phyloP scores from a whole-genome alignment of 768 basidiomycete genomes.

The Lactifluus hygrophoroides region DNA sequence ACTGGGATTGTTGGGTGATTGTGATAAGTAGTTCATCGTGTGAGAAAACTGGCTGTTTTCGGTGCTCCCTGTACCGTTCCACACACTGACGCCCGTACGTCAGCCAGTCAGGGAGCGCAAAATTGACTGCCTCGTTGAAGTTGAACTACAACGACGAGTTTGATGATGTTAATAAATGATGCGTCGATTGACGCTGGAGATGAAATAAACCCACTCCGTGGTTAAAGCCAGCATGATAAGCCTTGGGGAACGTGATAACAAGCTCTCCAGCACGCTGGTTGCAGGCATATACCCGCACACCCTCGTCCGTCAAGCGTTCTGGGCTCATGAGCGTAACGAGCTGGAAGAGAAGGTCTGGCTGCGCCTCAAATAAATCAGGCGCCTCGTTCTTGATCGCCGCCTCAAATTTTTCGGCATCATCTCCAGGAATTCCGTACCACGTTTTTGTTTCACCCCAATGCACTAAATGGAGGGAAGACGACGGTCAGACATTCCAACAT shows the following conservation, averaged over 20 bases:
- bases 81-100: constrained; percentile 82
- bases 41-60: constrained; percentile 94
- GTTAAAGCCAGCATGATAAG: constrained; percentile 97
- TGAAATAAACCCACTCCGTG: constrained; percentile 66
- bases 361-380: constrained; percentile 95
- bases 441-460: constrained; percentile 99
- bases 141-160: constrained; percentile 54
- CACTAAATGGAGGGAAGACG: constrained; percentile 41
- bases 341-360: constrained; percentile 95
- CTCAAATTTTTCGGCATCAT: constrained; percentile 93
- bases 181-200: constrained; percentile 5
- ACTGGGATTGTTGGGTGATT: constrained; percentile 91
- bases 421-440: constrained; percentile 98
- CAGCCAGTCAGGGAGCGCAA: constrained; percentile 94
- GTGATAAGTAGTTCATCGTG: constrained; percentile 96
- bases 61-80: constrained; percentile 79
- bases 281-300: constrained; percentile 87
- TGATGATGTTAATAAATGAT: constrained; percentile 7
- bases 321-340: constrained; percentile 98
- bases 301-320: constrained; percentile 72
- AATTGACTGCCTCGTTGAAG: constrained; percentile 99
- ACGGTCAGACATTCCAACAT: constrained; percentile 4
- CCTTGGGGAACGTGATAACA: constrained; percentile 95
- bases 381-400: constrained; percentile 91
- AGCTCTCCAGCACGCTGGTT: constrained; percentile 98